Evolutionary conservation across 1,284 basidiomycete species (phyloP), one percentile per base, ranked within the genome.

Genomic region (Apiotrichum porosum): DNA sequence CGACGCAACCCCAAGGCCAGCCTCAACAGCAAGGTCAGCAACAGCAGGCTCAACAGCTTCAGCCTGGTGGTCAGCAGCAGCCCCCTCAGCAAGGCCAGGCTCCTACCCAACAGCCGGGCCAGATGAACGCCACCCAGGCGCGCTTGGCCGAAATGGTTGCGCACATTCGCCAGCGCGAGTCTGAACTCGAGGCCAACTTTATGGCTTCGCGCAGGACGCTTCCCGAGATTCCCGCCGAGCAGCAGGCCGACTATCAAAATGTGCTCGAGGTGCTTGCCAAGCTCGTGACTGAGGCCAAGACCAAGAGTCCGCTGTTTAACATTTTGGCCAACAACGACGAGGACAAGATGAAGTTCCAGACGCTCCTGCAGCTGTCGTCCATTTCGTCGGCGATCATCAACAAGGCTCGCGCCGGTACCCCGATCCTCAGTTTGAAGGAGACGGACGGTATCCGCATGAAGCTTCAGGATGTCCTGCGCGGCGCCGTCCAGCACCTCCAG

Each of bases 221-320:
- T 2, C 12, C 17, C 23, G 12, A 12, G 17, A 51, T 55, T 15
- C 49, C 53, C 8, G 49, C 53, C 8, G 53, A 55, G 34, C 49
- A 55, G 44, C 21, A 22, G 36, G 26, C 31, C 32, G 49, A 55
- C 19, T 55, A 55, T 18, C 40, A 39, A 12, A 22, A 35, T 10
- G 28, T 47, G 1, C 31, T 55, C 5, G 53, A 55, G 26, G 24
- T 30, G n/a, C 49, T 55, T 9, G 36, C 40, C 3, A 26, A 31
- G 4, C 41, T 51, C 4, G 46, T 47, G 6, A 42, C 38, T 8
- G 53, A 55, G 18, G 53, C 53, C 22, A 48, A 51, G 32, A 40
- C 38, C 15, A 51, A 51, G 47, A 55, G 47, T 37, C 53, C 53
- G 14, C 37, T 55, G 9, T 51, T 51, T 43, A 49, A 48, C 23